These are phyloP conservation scores for Leishmania tarentolae DNA, from an alignment of 208 protist genomes.

Conservation along the genomic window DNA sequence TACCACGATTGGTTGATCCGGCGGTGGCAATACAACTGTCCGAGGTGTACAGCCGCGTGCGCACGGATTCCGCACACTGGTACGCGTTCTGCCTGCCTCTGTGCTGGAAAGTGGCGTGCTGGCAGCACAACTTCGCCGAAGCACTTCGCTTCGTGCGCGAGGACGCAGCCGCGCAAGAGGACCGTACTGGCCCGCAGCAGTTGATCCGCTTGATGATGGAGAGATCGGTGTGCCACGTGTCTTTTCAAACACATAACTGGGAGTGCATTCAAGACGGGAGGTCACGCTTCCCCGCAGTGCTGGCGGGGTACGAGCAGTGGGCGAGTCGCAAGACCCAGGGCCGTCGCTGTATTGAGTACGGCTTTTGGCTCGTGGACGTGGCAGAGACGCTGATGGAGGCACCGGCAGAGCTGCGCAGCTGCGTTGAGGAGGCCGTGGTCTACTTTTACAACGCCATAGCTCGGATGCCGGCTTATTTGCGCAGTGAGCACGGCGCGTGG, in stretches of 20 bases:
- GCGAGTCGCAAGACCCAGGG: conserved; percentile 65
- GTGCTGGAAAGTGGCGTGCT: conserved; percentile 69
- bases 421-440: conserved; percentile 62
- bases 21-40: conserved; percentile 39
- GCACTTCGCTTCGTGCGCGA: conserved; percentile 51
- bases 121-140: conserved; percentile 53
- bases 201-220: conserved; percentile 52
- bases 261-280: conserved; percentile 44
- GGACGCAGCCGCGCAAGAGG: conserved; percentile 37
- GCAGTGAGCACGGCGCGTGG: conserved; percentile 81
- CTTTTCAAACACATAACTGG: conserved; percentile 49
- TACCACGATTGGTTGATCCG: conserved; percentile 63
- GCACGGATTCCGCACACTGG: conserved; percentile 61
- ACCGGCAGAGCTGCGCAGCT: conserved; percentile 41
- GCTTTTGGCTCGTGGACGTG: conserved; percentile 69
- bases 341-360: conserved; percentile 69
- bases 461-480: conserved; percentile 66
- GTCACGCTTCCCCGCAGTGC: conserved; percentile 43
- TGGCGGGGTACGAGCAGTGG: conserved; percentile 50
- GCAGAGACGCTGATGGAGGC: conserved; percentile 36
- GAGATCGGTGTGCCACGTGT: conserved; percentile 55
- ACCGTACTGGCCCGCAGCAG: conserved; percentile 32
- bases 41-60: conserved; percentile 45
- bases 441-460: conserved; percentile 72
- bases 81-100: conserved; percentile 78